These are phyloP conservation scores for Talaromyces marneffei DNA, from an alignment of 2,329 filamentous ascomycete species.

Conservation along the genomic window DNA sequence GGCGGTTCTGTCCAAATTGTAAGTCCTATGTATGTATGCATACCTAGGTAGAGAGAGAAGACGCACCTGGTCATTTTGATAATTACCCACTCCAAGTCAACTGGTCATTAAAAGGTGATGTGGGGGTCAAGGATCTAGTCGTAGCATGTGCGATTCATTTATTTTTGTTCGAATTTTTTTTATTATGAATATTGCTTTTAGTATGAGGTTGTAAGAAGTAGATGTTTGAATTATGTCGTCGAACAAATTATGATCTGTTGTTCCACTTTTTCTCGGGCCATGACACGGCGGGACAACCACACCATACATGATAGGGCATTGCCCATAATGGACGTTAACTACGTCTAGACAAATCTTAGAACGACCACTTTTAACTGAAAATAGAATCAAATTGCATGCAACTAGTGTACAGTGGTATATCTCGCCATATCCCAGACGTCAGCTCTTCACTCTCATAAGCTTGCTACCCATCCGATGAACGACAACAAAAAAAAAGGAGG, in stretches of 20 bases:
- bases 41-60: background rate
- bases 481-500: background rate
- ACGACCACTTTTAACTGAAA: background rate
- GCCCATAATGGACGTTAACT: background rate
- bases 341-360: background rate
- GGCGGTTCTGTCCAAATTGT: slow-evolving; percentile 5
- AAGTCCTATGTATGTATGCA: background rate
- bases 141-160: background rate
- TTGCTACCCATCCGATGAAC: background rate
- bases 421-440: slow-evolving; percentile 11
- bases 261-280: background rate
- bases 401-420: slow-evolving; percentile 17
- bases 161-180: background rate
- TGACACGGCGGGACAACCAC: background rate
- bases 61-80: background rate
- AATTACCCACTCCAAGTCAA: no score
- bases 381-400: slow-evolving; percentile 5
- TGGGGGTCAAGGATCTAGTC: background rate
- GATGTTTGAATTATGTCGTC: background rate
- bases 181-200: background rate
- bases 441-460: background rate
- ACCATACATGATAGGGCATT: background rate
- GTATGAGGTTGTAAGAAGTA: background rate
- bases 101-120: no score
- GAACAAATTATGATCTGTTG: background rate